A percentile compares a stretch with the other conserved stretches of the same genome.
These are phyloP conservation scores for Lactifluus pinguis DNA, from an alignment of 768 basidiomycete species.

Conservation along the genomic window DNA sequence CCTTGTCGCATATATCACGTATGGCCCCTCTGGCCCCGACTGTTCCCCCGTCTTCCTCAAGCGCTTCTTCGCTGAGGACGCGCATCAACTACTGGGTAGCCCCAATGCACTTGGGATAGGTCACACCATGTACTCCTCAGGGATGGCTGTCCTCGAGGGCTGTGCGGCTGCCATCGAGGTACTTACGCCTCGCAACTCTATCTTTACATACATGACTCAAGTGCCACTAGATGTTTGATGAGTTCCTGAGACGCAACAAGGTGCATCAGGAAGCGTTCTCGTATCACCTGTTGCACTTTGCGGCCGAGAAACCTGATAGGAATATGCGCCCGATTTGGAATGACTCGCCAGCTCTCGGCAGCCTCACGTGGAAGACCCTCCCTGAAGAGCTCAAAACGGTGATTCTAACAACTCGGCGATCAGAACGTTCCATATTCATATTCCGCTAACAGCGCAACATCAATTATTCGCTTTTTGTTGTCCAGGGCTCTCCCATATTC, in stretches of 20 bases:
- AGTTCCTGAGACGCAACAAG: background rate
- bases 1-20: background rate
- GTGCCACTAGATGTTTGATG: background rate
- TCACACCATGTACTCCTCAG: background rate
- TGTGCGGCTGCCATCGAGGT: background rate
- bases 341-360: background rate
- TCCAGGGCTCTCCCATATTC: background rate
- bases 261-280: background rate
- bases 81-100: background rate
- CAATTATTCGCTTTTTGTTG: background rate
- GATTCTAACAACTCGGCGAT: background rate
- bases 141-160: background rate
- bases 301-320: background rate
- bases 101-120: background rate
- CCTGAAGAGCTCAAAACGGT: background rate
- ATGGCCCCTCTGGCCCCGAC: background rate
- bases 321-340: background rate
- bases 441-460: background rate
- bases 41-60: background rate
- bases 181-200: background rate
- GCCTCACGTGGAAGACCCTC: background rate
- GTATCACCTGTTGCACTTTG: background rate
- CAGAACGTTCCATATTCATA: background rate
- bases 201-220: background rate
- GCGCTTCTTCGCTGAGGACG: no score